Evolutionary conservation across 2,329 filamentous ascomycete genomes (phyloP), one percentile per base, ranked within the genome.

Genomic region (Apiospora malaysiana): DNA sequence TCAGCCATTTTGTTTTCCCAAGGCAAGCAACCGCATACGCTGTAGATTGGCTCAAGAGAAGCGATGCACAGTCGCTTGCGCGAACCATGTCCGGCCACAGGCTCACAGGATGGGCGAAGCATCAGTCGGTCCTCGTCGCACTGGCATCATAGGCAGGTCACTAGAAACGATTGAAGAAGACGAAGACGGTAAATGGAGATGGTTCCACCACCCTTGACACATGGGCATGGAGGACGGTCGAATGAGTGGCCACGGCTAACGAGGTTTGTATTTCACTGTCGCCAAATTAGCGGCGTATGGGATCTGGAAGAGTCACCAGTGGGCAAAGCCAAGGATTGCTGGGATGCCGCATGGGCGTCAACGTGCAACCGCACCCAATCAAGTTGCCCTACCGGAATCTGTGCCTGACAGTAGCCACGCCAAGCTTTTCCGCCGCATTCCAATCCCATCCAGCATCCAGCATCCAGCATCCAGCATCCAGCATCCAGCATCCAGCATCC

Each of bases 241-340:
- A 56, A 68, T 68, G 67, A 49, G n/a, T 68, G 67, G 45, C 67
- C 67, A 68, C 45, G 32, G 40, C 47, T 68, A 42, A 68, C 67
- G 46, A 68, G 43, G 25, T 68, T 63, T 63, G 56, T 63, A 40
- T 63, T 63, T 21, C 18, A 40, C 56, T 45, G 32, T 63, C 27
- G n/a, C 56, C n/a, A 40, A 63, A 21, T n/a, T 40, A 63, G 56
- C 27, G 56, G 51, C 51, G 37, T 18, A 3, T 59, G 27, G 16
- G 51, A 59, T 59, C 51, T 18, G 16, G 51, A 59, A 59, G 51
- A 59, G 51, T 37, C 51, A 59, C 51, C 51, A 59, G 27, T 59
- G 51, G 51, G 51, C 10, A 59, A 63, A 40, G 51, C 51, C 51
- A n/a, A n/a, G 56, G 27, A 21, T 40, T 40, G 42, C 42, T 45